Percentiles rank a stretch among this genome's conserved stretches.
Evolutionary conservation across 768 basidiomycete genomes (phyloP).

Genomic region (Lentinus brumalis): DNA sequence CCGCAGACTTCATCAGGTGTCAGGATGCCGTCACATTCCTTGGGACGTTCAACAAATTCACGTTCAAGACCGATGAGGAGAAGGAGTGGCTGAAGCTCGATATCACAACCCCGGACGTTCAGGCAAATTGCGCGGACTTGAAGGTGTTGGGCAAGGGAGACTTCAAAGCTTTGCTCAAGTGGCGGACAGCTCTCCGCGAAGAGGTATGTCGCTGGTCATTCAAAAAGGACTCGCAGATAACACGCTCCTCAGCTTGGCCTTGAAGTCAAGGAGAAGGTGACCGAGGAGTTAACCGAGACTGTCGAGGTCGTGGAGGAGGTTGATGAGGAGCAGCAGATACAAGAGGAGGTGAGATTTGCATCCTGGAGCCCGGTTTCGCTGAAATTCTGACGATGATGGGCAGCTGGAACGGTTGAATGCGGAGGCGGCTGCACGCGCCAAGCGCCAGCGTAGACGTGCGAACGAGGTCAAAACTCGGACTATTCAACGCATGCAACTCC

Average conservation of each 20-base stretch:
- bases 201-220: conserved; percentile 58
- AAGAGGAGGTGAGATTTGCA: conserved; percentile 68
- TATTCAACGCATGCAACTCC: conserved; percentile 92
- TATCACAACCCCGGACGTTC: conserved; percentile 78
- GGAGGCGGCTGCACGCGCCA: conserved; percentile 70
- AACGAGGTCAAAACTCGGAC: conserved; percentile 90
- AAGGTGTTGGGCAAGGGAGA: conserved; percentile 98
- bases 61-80: conserved; percentile 82
- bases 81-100: conserved; percentile 78
- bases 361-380: not conserved
- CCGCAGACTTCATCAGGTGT: conserved; percentile 68
- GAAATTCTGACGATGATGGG: not conserved
- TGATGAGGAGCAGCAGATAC: conserved; percentile 88
- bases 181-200: conserved; percentile 85
- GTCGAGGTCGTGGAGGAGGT: conserved; percentile 66
- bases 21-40: conserved; percentile 78
- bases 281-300: conserved; percentile 75
- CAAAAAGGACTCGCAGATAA: not conserved
- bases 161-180: conserved; percentile 91
- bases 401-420: conserved; percentile 84
- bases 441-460: conserved; percentile 78
- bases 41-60: conserved; percentile 75
- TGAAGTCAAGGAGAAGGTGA: conserved; percentile 74
- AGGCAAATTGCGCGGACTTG: conserved; percentile 84
- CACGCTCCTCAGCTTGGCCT: conserved; percentile 66